Percentiles rank a stretch among this genome's conserved stretches.
These are phyloP conservation scores for Claviceps quebecensis DNA, from an alignment of 2,329 filamentous ascomycete species.

Conservation along the genomic window DNA sequence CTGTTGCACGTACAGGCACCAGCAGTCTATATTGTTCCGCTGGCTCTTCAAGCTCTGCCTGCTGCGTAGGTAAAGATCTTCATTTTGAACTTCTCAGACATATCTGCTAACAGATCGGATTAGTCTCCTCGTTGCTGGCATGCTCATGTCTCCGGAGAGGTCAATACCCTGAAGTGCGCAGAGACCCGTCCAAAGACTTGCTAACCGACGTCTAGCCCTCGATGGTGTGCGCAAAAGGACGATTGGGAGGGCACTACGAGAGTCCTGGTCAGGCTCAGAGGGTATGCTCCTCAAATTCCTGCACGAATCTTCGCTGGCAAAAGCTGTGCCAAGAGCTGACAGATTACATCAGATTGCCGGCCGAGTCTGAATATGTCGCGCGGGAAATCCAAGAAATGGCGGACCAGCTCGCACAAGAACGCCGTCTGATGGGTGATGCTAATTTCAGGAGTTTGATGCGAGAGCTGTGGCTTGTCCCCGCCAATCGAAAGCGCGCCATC, in stretches of 20 bases:
- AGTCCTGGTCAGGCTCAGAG: conserved; percentile 38
- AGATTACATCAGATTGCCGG: conserved; percentile 27
- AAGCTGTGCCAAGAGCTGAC: neutral
- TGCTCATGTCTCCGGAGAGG: conserved; percentile 43
- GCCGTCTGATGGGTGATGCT: conserved; percentile 38
- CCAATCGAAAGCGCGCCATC: conserved; percentile 49
- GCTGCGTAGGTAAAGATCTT: conserved; percentile 28
- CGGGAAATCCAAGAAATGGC: conserved; percentile 48
- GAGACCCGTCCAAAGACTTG: neutral
- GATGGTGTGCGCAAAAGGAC: conserved; percentile 54
- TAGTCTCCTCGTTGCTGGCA: conserved; percentile 40
- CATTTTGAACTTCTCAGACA: neutral
- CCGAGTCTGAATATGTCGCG: conserved; percentile 39
- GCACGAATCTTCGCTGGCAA: no score
- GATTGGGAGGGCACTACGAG: conserved; percentile 49
- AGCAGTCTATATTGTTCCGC: conserved; percentile 44
- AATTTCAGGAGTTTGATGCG: conserved; percentile 42
- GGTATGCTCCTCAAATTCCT: conserved; percentile 10
- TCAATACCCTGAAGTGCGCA: conserved; percentile 1
- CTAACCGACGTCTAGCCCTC: conserved; percentile 34
- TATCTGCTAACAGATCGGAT: neutral
- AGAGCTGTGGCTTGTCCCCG: conserved; percentile 47
- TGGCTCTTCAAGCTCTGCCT: conserved; percentile 51
- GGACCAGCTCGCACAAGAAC: conserved; percentile 47
- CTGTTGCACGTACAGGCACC: conserved; percentile 31